Conservation (phyloP, 352 stramenopile genomes). For the Globisporangium solare region DNA sequence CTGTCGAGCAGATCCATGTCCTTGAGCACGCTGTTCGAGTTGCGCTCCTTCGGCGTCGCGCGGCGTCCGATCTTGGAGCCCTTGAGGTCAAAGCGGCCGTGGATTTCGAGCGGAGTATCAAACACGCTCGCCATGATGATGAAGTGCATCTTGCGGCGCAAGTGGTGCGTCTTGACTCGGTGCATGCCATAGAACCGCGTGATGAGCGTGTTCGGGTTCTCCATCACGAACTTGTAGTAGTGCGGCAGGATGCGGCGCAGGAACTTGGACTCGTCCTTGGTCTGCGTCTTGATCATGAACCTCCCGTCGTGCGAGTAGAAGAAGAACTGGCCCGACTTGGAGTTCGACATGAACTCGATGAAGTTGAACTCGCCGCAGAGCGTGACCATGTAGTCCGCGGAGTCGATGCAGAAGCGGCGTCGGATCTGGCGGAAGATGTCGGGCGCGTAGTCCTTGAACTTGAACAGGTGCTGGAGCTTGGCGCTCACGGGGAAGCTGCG, state of each 20-base stretch:
- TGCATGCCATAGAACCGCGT: conserved; percentile 98
- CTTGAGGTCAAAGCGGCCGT: conserved; percentile 88
- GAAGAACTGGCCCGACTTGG: conserved; percentile 99
- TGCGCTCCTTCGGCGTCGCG: conserved; percentile 52
- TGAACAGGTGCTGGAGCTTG: conserved; percentile 80
- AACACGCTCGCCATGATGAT: conserved; percentile 98
- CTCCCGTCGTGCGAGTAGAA: conserved; percentile 97
- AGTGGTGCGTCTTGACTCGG: conserved; percentile 96
- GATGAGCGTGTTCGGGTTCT: conserved; percentile 97
- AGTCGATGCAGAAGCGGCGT: conserved; percentile 67
- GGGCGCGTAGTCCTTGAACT: conserved; percentile 92
- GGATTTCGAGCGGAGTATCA: conserved; percentile 90
- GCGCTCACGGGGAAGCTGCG: conserved; percentile 65
- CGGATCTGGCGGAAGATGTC: conserved; percentile 84
- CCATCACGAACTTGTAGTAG: conserved; percentile 97
- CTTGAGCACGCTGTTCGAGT: conserved; percentile 75
- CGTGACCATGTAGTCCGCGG: conserved; percentile 89
- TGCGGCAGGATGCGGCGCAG: conserved; percentile 95
- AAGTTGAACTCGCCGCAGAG: conserved; percentile 94
- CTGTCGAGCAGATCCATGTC: conserved; percentile 90
- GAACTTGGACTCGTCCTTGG: conserved; percentile 98
- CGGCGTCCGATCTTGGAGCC: conserved; percentile 86
- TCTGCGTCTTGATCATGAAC: conserved; percentile 99
- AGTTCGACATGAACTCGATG: conserved; percentile 98
- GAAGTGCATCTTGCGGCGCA: conserved; percentile 92